phyloP scores from a whole-genome alignment of 2,329 filamentous ascomycete genomes.

The Pseudogymnoascus sp. region DNA sequence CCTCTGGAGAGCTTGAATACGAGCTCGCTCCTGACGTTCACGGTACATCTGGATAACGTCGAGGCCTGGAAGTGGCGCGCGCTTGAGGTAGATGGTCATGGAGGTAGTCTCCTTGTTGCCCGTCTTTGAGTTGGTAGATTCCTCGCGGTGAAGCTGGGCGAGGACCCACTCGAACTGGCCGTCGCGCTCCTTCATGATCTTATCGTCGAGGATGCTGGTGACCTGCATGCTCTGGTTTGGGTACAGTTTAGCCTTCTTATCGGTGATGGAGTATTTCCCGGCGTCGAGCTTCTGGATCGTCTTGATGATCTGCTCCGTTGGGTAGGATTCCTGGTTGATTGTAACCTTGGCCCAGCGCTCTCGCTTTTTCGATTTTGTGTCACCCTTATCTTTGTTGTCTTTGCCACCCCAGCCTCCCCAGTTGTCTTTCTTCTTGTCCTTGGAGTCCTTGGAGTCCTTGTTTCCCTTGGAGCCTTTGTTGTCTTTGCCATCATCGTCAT shows the following conservation, averaged over 20 bases:
- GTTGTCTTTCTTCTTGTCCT: background rate
- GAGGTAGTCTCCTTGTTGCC: slow-evolving; percentile 20
- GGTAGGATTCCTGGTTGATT: slow-evolving; percentile 18
- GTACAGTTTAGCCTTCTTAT: slow-evolving; percentile 22
- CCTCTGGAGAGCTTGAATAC: slow-evolving; percentile 10
- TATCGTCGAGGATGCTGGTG: slow-evolving; percentile 21
- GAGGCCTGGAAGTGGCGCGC: slow-evolving; percentile 15
- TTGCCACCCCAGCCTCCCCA: background rate
- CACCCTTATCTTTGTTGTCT: slow-evolving; percentile 4
- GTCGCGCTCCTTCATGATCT: slow-evolving; percentile 19
- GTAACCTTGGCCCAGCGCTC: slow-evolving; percentile 13
- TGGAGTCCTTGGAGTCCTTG: background rate
- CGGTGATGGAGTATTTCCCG: slow-evolving; percentile 17
- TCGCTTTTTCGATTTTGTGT: slow-evolving; percentile 23
- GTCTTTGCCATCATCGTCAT: slow-evolving; percentile 6
- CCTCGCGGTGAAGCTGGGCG: slow-evolving; percentile 20
- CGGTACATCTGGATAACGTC: slow-evolving; percentile 17
- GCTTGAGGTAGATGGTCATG: slow-evolving; percentile 23
- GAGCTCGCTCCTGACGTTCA: slow-evolving; percentile 16
- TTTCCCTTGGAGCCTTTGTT: background rate
- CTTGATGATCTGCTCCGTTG: slow-evolving; percentile 22
- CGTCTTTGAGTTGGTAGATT: slow-evolving; percentile 11
- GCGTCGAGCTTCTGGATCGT: slow-evolving; percentile 22
- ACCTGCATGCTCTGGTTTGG: slow-evolving; percentile 23
- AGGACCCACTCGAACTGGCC: slow-evolving; percentile 22